A percentile compares a stretch with the other conserved stretches of the same genome.
Evolutionary conservation across 805 yeast genomes (phyloP).

Genomic region (Monosporozyma siamensis): DNA sequence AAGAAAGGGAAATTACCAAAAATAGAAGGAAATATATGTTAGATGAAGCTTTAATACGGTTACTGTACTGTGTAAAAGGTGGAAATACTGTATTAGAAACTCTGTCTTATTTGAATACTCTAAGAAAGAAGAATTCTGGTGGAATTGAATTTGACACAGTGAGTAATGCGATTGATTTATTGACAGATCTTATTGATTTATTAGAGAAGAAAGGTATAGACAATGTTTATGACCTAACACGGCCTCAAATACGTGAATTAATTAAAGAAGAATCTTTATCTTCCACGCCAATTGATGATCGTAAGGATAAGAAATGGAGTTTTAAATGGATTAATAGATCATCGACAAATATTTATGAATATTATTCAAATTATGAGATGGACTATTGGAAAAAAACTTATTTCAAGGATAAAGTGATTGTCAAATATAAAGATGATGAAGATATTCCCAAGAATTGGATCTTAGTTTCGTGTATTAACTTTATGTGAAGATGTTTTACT

Average conservation of each 20-base stretch:
- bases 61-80: constrained; percentile 32
- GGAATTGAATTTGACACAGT: constrained; percentile 10
- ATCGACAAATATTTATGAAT: constrained; percentile 34
- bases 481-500: no score
- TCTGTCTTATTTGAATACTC: constrained; percentile 31
- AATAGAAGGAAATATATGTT: constrained; percentile 16
- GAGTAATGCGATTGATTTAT: constrained; percentile 24
- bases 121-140: constrained; percentile 14
- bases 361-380: constrained; percentile 46
- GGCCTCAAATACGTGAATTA: constrained; percentile 33
- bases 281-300: constrained; percentile 13
- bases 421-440: constrained; percentile 23
- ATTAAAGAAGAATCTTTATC: constrained; percentile 21
- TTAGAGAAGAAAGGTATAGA: constrained; percentile 32
- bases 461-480: constrained; percentile 18
- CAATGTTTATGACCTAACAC: constrained; percentile 36
- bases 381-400: constrained; percentile 42
- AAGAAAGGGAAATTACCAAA: constrained; percentile 15
- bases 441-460: constrained; percentile 22
- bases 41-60: constrained; percentile 28
- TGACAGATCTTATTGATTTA: constrained; percentile 38
- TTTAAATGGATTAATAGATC: constrained; percentile 34
- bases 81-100: constrained; percentile 43
- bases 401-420: constrained; percentile 40
- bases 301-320: constrained; percentile 31